Evolutionary conservation across 192 early-diverging fungal genomes (phyloP), one percentile per base, ranked within the genome.

Genomic region (Spinellus fusiger): DNA sequence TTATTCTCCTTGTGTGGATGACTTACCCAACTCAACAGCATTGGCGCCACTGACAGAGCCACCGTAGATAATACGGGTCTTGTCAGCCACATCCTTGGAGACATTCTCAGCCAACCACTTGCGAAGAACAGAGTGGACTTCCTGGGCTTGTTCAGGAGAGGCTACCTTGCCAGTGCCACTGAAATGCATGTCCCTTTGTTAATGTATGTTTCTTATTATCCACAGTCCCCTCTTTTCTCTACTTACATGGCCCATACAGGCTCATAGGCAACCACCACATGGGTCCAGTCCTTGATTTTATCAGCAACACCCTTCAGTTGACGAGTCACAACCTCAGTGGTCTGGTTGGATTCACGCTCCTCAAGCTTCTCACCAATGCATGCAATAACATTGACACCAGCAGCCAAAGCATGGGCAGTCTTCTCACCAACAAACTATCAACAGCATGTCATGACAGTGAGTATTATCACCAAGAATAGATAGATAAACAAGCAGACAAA

Each of bases 211-310:
- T n/a, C 31, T 3, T 28, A 25, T 58, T 3, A 16, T 5, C 10
- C 49, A 10, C 12, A 0, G 16, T 15, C 23, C 16, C 25, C n/a
- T 13, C 37, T 10, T 40, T 13, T 25, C 27, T 25, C 9, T 12
- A 65, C 64, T 65, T 59, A 65, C 64, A 99, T 98, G 32, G 97
- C 97, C 97, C 97, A 99, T 56, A 99, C 97, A 54, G 97, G 97
- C 81, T 99, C 97, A 76, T 99, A 99, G 64, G 97, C 97, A 79
- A 99, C 82, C 13, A 98, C 96, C 62, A 99, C 84, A 70, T 93
- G 84, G 50, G 75, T 76, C 97, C 96, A 99, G 80, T 97, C 91
- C 46, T 73, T 70, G 65, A 96, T 66, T 40, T 80, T 76, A 54
- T 82, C 78, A 64, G 86, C 82, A 56, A 96, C 88, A 40, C 92